A percentile compares a stretch with the other conserved stretches of the same genome.
These are phyloP conservation scores for Chlamydomonas reinhardtii DNA, from an alignment of 163 green algal species.

Conservation along the genomic window DNA sequence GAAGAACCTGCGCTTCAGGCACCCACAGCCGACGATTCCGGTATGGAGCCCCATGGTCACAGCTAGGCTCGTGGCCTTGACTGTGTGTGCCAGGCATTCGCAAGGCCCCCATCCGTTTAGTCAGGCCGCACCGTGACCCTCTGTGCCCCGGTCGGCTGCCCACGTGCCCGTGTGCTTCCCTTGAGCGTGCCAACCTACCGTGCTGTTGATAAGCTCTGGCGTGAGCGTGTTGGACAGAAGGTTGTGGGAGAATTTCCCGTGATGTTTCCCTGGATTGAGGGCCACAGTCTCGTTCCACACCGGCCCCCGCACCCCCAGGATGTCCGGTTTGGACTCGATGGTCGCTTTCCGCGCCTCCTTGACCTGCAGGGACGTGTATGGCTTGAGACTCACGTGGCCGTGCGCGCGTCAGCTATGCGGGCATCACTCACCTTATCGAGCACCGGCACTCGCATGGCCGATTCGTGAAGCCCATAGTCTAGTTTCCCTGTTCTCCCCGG, in stretches of 20 bases:
- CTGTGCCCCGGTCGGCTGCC: too few species aligned
- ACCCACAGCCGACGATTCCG: too few species aligned
- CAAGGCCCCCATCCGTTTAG: too few species aligned
- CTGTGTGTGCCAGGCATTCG: too few species aligned
- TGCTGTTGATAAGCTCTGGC: constrained; percentile 25
- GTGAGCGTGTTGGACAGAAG: constrained; percentile 27
- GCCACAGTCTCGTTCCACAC: constrained; percentile 10
- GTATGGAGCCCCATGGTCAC: too few species aligned
- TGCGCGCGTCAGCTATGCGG: background rate
- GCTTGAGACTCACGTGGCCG: background rate
- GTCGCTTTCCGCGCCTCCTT: constrained; percentile 35
- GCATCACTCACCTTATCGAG: constrained; percentile 23
- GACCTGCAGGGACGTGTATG: background rate
- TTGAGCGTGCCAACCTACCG: background rate
- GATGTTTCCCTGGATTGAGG: constrained; percentile 30
- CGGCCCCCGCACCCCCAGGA: constrained; percentile 26
- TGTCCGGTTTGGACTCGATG: constrained; percentile 38
- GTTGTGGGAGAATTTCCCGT: background rate
- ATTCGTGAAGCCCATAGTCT: constrained; percentile 23
- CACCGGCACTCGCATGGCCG: constrained; percentile 14
- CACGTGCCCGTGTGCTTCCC: too few species aligned
- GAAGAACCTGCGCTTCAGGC: too few species aligned
- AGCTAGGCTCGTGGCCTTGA: too few species aligned
- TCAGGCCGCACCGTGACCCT: too few species aligned
- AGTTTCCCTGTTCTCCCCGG: constrained; percentile 23